Base-by-base conservation (phyloP, 192 early-diverging fungal genomes). In the Mortierella antarctica region DNA sequence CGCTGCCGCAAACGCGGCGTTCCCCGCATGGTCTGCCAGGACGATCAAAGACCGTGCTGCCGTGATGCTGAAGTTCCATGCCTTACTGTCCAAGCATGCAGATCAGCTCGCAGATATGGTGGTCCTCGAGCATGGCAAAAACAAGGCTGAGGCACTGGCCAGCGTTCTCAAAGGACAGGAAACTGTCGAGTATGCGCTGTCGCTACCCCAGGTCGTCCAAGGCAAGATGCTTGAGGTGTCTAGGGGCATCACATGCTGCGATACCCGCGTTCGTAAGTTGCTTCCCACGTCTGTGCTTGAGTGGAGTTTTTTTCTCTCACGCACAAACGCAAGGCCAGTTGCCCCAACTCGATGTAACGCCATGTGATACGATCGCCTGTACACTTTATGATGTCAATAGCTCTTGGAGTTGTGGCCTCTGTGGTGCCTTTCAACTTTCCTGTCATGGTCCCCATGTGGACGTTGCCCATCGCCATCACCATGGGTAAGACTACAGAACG, bases 371-470 rank as follows among this genome's bases (percentile, higher is more conserved):
- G 31, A 31, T 31, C 31, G 1, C 31, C 31, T 31, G 31, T 31
- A 31, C 31, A 31, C 31, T 31, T 31, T 31, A 31, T 31, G 31
- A 31, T 31, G 31, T 31, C 42, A 3, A n/a, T 79, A 79, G 76
- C 93, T 14, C 74, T 94, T 55, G 94, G 94, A 11, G 93, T 95
- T 20, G 92, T 93, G n/a, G 89, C 83, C 11, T 86, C 89, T 4
- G 93, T 95, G 9, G 93, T 94, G 51, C 94, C 94, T 6, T 95
- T 95, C 82, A 92, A 95, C 67, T 95, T 95, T 71, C 93, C 93
- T 6, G 88, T 93, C 68, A 95, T 95, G 93, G 93, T 95, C 6
- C 93, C 93, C 39, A 88, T 92, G 83, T 95, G 94, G 94, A 91
- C 93, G 8, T 64, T 94, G 13, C 94, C 94, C 6, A 88, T 95